Evolutionary conservation across 331 rosid genomes (phyloP).

Genomic region (Cydonia oblonga): DNA sequence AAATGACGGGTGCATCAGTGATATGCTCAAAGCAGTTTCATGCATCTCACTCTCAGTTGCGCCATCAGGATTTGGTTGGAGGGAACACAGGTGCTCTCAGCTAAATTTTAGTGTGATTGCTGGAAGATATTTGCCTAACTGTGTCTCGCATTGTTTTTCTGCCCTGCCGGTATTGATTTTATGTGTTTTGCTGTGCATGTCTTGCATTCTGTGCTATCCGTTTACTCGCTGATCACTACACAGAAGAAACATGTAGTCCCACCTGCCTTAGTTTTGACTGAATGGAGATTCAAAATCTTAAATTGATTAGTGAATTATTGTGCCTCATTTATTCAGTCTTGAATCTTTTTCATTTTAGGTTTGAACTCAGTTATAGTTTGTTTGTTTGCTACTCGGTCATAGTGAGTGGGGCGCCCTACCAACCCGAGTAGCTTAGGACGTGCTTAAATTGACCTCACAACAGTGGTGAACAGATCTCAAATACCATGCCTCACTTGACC

Average conservation of each 20-base stretch:
- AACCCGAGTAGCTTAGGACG: too few relatives aligned
- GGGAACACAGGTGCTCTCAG: constrained; percentile 29
- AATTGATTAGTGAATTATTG: not conserved
- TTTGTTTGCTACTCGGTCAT: too few relatives aligned
- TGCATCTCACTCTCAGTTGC: constrained; percentile 10
- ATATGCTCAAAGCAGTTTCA: constrained; percentile 13
- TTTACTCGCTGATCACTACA: not conserved
- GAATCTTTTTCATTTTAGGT: not conserved
- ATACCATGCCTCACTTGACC: too few relatives aligned
- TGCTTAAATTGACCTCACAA: too few relatives aligned
- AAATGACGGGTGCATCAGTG: constrained; percentile 1
- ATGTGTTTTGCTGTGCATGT: not conserved
- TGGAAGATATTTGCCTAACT: not conserved
- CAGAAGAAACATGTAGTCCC: not conserved
- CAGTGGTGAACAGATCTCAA: too few relatives aligned
- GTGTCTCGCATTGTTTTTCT: not conserved
- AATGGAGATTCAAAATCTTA: not conserved
- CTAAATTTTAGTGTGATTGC: constrained; percentile 4
- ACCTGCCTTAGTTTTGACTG: not conserved
- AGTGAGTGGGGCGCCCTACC: too few relatives aligned
- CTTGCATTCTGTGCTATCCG: not conserved
- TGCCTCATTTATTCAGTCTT: not conserved
- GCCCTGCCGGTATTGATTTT: not conserved
- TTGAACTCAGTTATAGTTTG: not conserved
- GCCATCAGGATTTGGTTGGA: constrained; percentile 23